These are phyloP conservation scores for Salvia hispanica DNA, from an alignment of 257 asterid species.

Conservation along the genomic window DNA sequence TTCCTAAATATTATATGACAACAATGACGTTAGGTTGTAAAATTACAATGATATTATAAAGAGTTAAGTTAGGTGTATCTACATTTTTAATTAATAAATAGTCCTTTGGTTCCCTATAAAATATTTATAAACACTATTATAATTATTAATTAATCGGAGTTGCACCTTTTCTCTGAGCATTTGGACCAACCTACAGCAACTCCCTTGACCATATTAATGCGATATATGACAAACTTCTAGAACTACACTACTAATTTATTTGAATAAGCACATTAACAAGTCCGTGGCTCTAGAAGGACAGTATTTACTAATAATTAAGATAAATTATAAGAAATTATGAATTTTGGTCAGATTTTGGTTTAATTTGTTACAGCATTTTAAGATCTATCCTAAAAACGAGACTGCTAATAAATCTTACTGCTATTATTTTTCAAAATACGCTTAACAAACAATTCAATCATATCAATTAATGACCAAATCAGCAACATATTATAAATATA, in stretches of 20 bases:
- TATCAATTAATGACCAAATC: no score
- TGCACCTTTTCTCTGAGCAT: background rate
- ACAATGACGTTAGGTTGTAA: background rate
- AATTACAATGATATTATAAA: background rate
- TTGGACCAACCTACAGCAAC: background rate
- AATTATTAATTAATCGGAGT: background rate
- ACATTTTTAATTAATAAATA: background rate
- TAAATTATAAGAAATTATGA: no score
- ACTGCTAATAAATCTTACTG: no score
- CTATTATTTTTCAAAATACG: no score
- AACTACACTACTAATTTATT: background rate
- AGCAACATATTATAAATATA: no score
- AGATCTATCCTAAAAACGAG: no score
- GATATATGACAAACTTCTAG: background rate
- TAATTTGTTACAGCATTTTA: no score
- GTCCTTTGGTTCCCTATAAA: background rate
- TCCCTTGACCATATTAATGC: conserved; percentile 20
- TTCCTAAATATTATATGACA: background rate
- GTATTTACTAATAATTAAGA: background rate
- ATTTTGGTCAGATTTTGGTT: no score
- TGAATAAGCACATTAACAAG: background rate
- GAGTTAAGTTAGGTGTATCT: background rate
- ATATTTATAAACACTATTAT: background rate
- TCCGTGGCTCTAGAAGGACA: background rate
- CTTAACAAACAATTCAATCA: no score